A percentile compares a stretch with the other conserved stretches of the same genome.
Evolutionary conservation across 371 early-diverging fungal genomes (phyloP).

Genomic region (Mortierella sp.): DNA sequence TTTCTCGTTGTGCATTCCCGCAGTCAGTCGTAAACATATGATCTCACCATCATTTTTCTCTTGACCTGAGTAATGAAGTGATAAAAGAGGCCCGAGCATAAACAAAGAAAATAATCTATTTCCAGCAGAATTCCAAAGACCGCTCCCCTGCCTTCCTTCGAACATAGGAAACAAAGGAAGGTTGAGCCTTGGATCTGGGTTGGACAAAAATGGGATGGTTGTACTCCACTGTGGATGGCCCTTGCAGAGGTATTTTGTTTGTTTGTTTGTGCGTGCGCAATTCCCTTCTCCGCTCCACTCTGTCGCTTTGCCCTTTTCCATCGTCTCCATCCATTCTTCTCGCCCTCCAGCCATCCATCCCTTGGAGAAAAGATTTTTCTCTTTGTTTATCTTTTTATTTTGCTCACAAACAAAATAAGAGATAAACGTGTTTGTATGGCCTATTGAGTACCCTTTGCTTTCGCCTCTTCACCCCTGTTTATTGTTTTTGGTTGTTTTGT

Average conservation of each 20-base stretch:
- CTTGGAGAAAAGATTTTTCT: neutral
- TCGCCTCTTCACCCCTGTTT: neutral
- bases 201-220: neutral
- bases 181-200: neutral
- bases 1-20: neutral
- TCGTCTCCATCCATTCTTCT: neutral
- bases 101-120: neutral
- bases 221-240: neutral
- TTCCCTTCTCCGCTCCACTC: slow-evolving; percentile 6
- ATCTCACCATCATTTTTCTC: neutral
- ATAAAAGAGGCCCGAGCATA: neutral
- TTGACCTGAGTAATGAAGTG: neutral
- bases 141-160: neutral
- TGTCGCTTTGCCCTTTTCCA: slow-evolving; percentile 2
- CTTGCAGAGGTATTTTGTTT: neutral
- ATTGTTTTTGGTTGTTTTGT: neutral
- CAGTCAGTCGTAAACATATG: neutral
- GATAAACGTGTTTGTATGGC: neutral
- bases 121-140: neutral
- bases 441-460: neutral
- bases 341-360: neutral
- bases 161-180: neutral
- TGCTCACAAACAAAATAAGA: neutral
- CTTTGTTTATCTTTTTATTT: neutral
- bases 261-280: slow-evolving; percentile 7